Conservation (phyloP, 345 rosid genomes). For the Mercurialis annua region DNA sequence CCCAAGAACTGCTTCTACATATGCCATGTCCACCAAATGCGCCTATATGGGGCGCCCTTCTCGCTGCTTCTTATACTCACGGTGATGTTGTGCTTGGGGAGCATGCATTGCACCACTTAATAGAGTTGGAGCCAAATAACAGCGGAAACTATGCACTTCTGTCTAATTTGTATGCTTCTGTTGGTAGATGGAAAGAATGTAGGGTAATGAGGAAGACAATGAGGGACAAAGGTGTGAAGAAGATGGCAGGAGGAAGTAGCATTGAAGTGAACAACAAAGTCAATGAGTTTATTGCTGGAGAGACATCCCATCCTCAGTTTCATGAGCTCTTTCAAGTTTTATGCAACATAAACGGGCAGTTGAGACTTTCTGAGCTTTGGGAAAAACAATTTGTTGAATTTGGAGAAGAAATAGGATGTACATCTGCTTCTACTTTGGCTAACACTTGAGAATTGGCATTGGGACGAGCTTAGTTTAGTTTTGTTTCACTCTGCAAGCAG, state of each 20-base stretch:
- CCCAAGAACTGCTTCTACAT: conserved; percentile 34
- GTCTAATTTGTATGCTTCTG: conserved; percentile 48
- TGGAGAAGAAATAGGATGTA: conserved; percentile 19
- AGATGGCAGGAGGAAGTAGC: conserved; percentile 63
- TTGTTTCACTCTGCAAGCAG: too few species aligned
- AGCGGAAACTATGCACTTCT: conserved; percentile 75
- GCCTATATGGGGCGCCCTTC: conserved; percentile 80
- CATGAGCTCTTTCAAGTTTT: conserved; percentile 37
- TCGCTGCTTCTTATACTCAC: conserved; percentile 60
- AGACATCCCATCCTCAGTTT: conserved; percentile 42
- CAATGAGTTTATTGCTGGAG: conserved; percentile 51
- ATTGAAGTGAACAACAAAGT: conserved; percentile 48
- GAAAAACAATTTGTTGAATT: conserved; percentile 16
- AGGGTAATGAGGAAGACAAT: conserved; percentile 54
- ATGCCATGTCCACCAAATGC: conserved; percentile 75
- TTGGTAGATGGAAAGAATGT: conserved; percentile 64
- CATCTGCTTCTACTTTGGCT: conserved; percentile 10
- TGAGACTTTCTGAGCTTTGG: conserved; percentile 25
- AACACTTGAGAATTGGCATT: too few species aligned
- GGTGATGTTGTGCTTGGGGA: conserved; percentile 56
- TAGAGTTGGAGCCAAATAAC: conserved; percentile 62
- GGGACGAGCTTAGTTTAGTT: too few species aligned
- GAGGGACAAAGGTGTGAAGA: conserved; percentile 55
- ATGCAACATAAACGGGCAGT: conserved; percentile 36
- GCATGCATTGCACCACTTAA: conserved; percentile 48